Evolutionary conservation across 192 early-diverging fungal species (phyloP).

Genomic region (Linderina pennispora): DNA sequence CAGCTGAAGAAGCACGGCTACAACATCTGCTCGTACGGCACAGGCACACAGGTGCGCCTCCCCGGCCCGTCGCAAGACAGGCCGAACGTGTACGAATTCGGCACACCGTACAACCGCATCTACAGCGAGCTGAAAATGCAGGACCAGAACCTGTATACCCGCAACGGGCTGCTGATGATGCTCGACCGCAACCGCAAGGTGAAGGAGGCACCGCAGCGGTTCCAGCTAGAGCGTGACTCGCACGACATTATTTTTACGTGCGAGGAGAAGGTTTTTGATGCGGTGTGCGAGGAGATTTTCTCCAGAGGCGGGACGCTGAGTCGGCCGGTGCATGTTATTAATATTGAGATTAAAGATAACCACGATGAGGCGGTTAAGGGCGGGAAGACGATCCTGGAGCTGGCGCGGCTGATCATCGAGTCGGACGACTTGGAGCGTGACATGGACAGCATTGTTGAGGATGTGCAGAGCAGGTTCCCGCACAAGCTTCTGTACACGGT

Average conservation of each 20-base stretch:
- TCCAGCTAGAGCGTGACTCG: constrained; percentile 62
- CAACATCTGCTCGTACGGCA: constrained; percentile 84
- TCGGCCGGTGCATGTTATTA: constrained; percentile 83
- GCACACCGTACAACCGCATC: constrained; percentile 88
- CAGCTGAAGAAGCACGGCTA: constrained; percentile 69
- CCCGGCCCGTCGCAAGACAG: constrained; percentile 80
- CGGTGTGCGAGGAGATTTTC: constrained; percentile 84
- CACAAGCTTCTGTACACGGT: constrained; percentile 58
- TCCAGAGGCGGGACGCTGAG: constrained; percentile 61
- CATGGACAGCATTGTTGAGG: constrained; percentile 73
- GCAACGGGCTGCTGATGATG: constrained; percentile 86
- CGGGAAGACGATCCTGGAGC: constrained; percentile 73
- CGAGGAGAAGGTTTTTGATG: constrained; percentile 92
- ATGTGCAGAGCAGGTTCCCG: constrained; percentile 56
- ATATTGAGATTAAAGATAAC: constrained; percentile 96
- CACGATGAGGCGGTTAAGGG: constrained; percentile 81
- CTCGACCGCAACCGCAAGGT: constrained; percentile 91
- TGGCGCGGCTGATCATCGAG: constrained; percentile 56
- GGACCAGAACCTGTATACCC: constrained; percentile 68
- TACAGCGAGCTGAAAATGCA: constrained; percentile 70
- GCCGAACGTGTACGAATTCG: constrained; percentile 91
- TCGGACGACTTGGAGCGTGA: constrained; percentile 77
- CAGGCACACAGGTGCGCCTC: constrained; percentile 81
- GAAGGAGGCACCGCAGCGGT: constrained; percentile 84
- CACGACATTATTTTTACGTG: constrained; percentile 96